phyloP scores from a whole-genome alignment of 1,139 yeast genomes.

The Geotrichum bryndzae region DNA sequence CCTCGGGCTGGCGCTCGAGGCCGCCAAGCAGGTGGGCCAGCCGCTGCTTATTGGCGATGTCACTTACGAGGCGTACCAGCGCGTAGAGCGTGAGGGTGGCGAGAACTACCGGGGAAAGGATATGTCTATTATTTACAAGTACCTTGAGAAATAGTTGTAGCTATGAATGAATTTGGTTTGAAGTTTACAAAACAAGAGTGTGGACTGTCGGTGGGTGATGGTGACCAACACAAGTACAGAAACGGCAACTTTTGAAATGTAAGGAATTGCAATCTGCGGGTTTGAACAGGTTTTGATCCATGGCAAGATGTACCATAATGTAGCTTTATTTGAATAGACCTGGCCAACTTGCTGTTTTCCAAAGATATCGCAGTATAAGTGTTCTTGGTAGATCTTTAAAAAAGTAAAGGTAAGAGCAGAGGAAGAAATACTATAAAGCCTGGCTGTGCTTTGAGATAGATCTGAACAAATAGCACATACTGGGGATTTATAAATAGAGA shows the following conservation, averaged over 20 bases:
- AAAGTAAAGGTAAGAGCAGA: no score
- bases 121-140: slow-evolving; percentile 34
- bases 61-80: slow-evolving; percentile 30
- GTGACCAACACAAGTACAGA: no score
- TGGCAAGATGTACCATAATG: not conserved
- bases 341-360: no score
- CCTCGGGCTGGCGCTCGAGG: slow-evolving; percentile 48
- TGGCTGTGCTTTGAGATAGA: no score
- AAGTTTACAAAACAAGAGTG: not conserved
- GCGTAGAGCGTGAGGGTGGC: slow-evolving; percentile 23
- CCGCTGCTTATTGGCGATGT: slow-evolving; percentile 28
- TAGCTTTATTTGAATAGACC: no score
- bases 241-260: not conserved
- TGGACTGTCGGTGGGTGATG: no score
- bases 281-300: not conserved
- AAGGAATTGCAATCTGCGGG: not conserved
- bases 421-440: no score
- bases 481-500: no score
- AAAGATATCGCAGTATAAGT: no score
- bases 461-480: no score
- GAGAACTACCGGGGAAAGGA: slow-evolving; percentile 29
- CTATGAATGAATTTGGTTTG: not conserved
- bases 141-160: slow-evolving; percentile 19
- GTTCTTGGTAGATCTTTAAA: no score
- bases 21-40: slow-evolving; percentile 36